Conservation (phyloP, 192 early-diverging fungal genomes). For the Backusella morwellensis region DNA sequence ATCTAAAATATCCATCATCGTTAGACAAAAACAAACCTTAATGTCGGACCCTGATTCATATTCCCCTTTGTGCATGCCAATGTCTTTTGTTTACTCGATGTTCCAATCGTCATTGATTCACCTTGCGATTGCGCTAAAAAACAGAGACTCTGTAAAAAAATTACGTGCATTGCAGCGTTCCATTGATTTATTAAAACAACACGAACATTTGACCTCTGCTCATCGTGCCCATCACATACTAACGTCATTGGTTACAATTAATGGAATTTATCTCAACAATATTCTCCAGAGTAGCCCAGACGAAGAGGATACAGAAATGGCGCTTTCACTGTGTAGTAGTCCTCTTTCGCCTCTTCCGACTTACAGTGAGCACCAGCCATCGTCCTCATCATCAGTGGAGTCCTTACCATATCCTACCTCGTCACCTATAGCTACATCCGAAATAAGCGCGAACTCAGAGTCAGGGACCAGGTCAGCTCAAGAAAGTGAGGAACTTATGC, state of each 20-base stretch:
- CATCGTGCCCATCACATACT: slow-evolving; percentile 15
- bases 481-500: slow-evolving; percentile 3
- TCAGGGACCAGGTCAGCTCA: neutral
- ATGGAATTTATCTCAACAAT: neutral
- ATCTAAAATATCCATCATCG: slow-evolving; percentile 5
- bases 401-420: neutral
- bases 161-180: neutral
- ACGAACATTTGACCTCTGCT: slow-evolving; percentile 1
- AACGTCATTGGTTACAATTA: slow-evolving; percentile 3
- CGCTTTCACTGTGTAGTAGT: neutral
- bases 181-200: slow-evolving; percentile 5
- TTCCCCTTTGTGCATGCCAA: slow-evolving; percentile 14
- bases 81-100: slow-evolving; percentile 23
- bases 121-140: slow-evolving; percentile 1
- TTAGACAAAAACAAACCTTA: slow-evolving; percentile 1
- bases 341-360: neutral
- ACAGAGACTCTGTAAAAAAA: neutral
- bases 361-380: neutral
- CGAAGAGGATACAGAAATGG: neutral
- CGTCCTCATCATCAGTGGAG: neutral
- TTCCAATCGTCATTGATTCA: slow-evolving; percentile 21
- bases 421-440: neutral
- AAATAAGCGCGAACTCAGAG: neutral
- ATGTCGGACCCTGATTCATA: slow-evolving; percentile 11
- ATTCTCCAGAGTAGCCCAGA: neutral